Percentiles rank a stretch among this genome's conserved stretches.
phyloP scores from a whole-genome alignment of 257 asterid species.

The Knoxia roxburghii region DNA sequence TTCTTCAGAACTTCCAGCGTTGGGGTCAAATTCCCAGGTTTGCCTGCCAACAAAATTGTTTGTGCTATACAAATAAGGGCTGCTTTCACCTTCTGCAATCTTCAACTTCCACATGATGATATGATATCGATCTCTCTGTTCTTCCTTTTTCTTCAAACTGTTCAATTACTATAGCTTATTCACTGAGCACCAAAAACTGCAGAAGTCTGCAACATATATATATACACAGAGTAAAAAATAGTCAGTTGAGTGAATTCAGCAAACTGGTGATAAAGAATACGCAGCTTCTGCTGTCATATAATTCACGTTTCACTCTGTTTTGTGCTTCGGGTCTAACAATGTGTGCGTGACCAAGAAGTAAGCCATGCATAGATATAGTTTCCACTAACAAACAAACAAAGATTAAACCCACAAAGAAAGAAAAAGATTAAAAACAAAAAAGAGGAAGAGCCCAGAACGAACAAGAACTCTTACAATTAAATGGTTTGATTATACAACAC shows the following conservation, averaged over 20 bases:
- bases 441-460: too few species aligned
- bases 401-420: neutral
- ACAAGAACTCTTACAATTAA: too few species aligned
- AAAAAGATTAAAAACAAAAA: neutral
- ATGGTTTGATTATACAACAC: too few species aligned
- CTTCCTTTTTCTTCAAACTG: neutral
- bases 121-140: neutral
- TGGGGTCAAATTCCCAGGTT: conserved; percentile 50
- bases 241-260: neutral
- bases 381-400: too few species aligned
- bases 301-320: neutral
- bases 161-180: too few species aligned
- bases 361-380: neutral
- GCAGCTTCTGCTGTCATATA: neutral
- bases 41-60: conserved; percentile 62
- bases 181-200: too few species aligned
- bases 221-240: too few species aligned
- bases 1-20: conserved; percentile 49
- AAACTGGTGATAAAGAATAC: neutral
- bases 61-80: conserved; percentile 56
- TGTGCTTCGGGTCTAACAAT: neutral
- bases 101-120: conserved; percentile 55
- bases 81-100: conserved; percentile 43
- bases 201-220: neutral
- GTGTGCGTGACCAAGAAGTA: neutral